Percentiles rank a stretch among this genome's conserved stretches.
Conservation (phyloP, 805 yeast genomes). For the Lipomyces oligophaga region DNA sequence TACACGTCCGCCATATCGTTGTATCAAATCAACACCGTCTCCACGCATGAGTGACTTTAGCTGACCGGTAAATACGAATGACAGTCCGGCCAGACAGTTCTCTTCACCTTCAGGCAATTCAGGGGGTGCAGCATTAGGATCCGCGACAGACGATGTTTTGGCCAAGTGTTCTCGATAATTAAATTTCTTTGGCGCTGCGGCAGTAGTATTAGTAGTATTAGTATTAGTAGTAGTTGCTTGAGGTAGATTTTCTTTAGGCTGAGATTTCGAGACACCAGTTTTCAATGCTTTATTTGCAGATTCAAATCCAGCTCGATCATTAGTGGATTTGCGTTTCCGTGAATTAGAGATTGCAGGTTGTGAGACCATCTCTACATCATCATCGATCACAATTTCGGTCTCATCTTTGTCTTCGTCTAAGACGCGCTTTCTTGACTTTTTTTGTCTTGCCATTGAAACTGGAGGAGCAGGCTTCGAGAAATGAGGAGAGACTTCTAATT, state of each 20-base stretch:
- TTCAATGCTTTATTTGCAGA: conserved; percentile 2
- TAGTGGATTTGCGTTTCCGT: not conserved
- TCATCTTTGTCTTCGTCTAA: conserved; percentile 6
- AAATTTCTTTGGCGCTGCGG: conserved; percentile 6
- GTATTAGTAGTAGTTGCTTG: not conserved
- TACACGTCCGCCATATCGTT: conserved; percentile 70
- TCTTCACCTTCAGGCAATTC: conserved; percentile 73
- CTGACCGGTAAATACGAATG: conserved; percentile 90
- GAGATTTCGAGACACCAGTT: not conserved
- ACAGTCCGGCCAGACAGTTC: conserved; percentile 81
- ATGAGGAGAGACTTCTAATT: conserved; percentile 22
- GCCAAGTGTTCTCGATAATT: conserved; percentile 18
- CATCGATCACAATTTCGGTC: not conserved
- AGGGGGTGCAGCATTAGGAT: conserved; percentile 16
- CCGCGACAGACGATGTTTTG: conserved; percentile 6
- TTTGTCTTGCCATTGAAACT: conserved; percentile 40
- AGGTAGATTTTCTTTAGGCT: not conserved
- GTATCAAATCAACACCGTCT: conserved; percentile 70
- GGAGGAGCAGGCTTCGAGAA: conserved; percentile 38
- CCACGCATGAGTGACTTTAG: conserved; percentile 76
- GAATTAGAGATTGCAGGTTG: not conserved
- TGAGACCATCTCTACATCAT: not conserved
- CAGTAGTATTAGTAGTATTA: not conserved
- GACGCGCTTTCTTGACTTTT: conserved; percentile 46
- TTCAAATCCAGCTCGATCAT: not conserved